These are phyloP conservation scores for Cladosporium sphaerospermum DNA, from an alignment of 2,329 filamentous ascomycete species.

Conservation along the genomic window DNA sequence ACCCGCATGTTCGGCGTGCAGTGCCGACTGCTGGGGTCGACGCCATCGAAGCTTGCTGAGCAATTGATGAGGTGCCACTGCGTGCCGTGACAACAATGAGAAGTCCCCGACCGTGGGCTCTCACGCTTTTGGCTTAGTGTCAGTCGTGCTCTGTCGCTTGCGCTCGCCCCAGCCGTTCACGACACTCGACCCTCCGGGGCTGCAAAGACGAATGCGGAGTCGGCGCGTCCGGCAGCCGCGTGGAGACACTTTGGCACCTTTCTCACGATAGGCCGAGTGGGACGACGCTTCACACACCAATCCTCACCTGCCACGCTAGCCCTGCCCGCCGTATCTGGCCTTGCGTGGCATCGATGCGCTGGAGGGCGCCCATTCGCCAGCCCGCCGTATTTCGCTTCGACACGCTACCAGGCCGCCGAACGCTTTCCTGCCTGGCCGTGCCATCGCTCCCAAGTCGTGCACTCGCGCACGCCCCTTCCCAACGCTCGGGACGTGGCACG, in stretches of 20 bases:
- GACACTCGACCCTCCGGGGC: too few species aligned
- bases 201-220: too few species aligned
- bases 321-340: neutral
- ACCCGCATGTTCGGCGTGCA: neutral
- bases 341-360: neutral
- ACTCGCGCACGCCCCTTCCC: neutral
- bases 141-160: neutral
- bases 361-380: neutral
- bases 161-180: constrained; percentile 7
- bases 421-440: too few species aligned
- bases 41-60: constrained; percentile 8
- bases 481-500: constrained; percentile 10
- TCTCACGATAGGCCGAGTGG: neutral
- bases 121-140: too few species aligned
- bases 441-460: too few species aligned
- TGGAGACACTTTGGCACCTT: neutral
- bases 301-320: constrained; percentile 3
- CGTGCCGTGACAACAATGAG: too few species aligned
- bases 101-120: too few species aligned
- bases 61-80: neutral
- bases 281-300: neutral
- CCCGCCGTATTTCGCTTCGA: constrained; percentile 3
- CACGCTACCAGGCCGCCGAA: neutral
- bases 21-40: neutral
- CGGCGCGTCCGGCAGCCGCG: too few species aligned